These are phyloP conservation scores for Arthrobotrys conoides DNA, from an alignment of 2,329 filamentous ascomycete species.

Conservation along the genomic window DNA sequence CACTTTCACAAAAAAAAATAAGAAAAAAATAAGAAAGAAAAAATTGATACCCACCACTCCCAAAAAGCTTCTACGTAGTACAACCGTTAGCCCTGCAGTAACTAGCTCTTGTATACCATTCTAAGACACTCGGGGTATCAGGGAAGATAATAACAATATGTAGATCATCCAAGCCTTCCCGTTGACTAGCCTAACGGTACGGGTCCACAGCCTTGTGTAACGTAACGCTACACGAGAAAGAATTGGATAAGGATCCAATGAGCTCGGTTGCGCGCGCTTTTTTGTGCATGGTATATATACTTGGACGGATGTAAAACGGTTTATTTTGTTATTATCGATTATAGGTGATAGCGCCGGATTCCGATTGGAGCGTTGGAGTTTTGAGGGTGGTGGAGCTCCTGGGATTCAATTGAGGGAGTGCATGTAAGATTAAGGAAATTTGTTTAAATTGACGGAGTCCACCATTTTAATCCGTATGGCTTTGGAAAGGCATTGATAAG, in stretches of 20 bases:
- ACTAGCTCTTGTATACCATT: background rate
- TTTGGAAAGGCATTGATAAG: background rate
- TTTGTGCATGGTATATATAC: background rate
- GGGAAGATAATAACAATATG: background rate
- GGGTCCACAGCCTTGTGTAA: conserved; percentile 16
- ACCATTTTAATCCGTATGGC: too few species aligned
- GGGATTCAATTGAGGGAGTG: too few species aligned
- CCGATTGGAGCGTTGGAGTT: background rate
- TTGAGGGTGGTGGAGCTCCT: too few species aligned
- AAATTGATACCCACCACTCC: too few species aligned
- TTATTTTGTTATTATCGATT: background rate
- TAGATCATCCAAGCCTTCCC: background rate
- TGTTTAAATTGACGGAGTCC: too few species aligned
- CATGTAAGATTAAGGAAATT: too few species aligned
- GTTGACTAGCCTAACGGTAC: background rate
- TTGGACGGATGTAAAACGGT: too few species aligned
- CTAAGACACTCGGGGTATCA: background rate
- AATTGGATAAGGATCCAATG: background rate
- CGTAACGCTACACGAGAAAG: background rate
- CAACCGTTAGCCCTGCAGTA: background rate
- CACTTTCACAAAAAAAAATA: background rate
- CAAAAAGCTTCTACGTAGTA: background rate
- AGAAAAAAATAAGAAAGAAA: background rate
- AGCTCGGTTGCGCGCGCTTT: background rate
- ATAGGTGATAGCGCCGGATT: background rate